A percentile compares a stretch with the other conserved stretches of the same genome.
Evolutionary conservation across 257 asterid genomes (phyloP).

Genomic region (Verbascum thapsus): DNA sequence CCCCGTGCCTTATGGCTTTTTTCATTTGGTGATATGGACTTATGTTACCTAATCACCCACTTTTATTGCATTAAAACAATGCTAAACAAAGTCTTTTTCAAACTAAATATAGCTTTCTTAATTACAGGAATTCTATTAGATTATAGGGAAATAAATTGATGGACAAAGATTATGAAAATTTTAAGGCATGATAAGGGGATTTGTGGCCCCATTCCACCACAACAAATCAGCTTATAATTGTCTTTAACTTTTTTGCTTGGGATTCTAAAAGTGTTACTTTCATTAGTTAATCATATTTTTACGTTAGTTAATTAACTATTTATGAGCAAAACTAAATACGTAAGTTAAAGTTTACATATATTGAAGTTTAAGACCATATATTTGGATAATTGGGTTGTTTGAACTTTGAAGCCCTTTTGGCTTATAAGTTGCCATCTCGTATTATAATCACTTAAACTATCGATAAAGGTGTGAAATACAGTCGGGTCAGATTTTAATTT

Average conservation of each 20-base stretch:
- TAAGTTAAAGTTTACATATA: no score
- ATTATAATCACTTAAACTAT: background rate
- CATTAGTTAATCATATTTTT: background rate
- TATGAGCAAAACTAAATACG: no score
- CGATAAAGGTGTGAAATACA: no score
- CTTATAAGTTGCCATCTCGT: constrained; percentile 10
- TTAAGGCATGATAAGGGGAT: background rate
- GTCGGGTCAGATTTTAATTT: no score
- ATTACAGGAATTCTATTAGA: background rate
- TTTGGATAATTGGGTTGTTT: no score
- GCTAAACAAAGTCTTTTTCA: background rate
- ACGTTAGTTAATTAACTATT: background rate
- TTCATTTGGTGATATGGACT: constrained; percentile 19
- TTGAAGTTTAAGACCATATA: background rate
- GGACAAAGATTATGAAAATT: background rate
- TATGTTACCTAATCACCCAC: constrained; percentile 21
- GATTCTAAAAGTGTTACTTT: constrained; percentile 17
- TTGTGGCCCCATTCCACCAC: background rate
- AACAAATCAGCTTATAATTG: background rate
- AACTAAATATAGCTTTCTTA: constrained; percentile 20
- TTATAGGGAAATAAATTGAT: background rate
- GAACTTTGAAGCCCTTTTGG: background rate
- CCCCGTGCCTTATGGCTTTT: constrained; percentile 39
- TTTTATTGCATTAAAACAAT: background rate
- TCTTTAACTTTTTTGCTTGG: background rate